Conservation (phyloP, 441 rosid species). For the Adansonia gregorii region DNA sequence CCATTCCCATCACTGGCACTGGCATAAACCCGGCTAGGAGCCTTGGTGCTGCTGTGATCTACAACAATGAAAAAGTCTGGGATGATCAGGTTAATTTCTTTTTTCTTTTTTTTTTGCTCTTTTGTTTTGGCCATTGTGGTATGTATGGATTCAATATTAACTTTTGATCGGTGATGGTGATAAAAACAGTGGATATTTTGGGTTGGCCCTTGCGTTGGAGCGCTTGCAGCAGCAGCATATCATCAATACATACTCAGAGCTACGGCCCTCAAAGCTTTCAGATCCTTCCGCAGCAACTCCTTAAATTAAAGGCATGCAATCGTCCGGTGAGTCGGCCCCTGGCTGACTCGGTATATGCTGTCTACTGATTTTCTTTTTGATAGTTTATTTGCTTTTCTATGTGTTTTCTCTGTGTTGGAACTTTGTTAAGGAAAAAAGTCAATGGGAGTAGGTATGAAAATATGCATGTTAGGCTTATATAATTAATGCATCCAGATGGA, state of each 20-base stretch:
- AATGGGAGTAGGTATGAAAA: conserved; percentile 4
- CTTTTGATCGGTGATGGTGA: background rate
- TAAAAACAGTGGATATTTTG: conserved; percentile 61
- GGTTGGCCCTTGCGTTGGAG: conserved; percentile 68
- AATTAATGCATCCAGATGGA: background rate
- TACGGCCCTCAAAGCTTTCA: conserved; percentile 59
- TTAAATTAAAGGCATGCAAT: conserved; percentile 32
- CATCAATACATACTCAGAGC: conserved; percentile 61
- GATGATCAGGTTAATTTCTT: conserved; percentile 53
- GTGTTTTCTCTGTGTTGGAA: background rate
- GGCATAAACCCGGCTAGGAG: conserved; percentile 95
- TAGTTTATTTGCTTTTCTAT: background rate
- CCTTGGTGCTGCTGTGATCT: conserved; percentile 84
- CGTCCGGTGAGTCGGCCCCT: background rate
- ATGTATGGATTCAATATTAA: background rate
- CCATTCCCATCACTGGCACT: conserved; percentile 92
- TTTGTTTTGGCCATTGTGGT: no score
- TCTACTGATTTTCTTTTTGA: background rate
- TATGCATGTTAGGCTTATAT: background rate
- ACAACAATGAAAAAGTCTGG: conserved; percentile 62
- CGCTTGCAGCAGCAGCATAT: conserved; percentile 55
- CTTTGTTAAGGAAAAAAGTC: background rate
- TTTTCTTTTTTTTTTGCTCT: background rate
- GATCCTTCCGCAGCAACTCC: conserved; percentile 61
- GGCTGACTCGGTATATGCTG: background rate